A percentile compares a stretch with the other conserved stretches of the same genome.
Conservation (phyloP, 768 basidiomycete genomes). For the Trametes maxima region DNA sequence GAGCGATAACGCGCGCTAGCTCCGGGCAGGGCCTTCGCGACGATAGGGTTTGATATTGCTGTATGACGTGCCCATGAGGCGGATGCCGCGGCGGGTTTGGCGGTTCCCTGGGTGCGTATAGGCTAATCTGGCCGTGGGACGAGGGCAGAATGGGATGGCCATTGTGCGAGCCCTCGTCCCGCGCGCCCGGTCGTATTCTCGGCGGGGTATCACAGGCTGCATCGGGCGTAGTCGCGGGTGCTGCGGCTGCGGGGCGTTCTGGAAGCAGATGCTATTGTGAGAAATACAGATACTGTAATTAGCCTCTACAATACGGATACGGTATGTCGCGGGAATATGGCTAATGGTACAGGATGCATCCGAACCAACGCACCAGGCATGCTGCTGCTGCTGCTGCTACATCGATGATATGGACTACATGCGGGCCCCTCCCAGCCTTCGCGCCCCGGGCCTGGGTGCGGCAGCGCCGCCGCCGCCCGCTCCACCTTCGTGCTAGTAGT, state of each 20-base stretch:
- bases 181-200: constrained; percentile 6
- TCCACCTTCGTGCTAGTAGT: neutral
- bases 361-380: constrained; percentile 8
- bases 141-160: neutral
- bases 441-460: neutral
- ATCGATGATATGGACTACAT: neutral
- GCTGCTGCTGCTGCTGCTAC: neutral
- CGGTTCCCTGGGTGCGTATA: constrained; percentile 7
- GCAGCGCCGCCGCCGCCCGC: neutral
- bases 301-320: constrained; percentile 7
- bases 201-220: neutral
- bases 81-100: neutral
- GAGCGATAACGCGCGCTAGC: constrained; percentile 7
- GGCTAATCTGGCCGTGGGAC: constrained; percentile 14
- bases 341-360: constrained; percentile 17
- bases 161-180: neutral
- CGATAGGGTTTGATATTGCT: constrained; percentile 8
- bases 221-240: neutral
- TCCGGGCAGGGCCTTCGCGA: neutral
- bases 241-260: neutral
- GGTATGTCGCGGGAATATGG: constrained; percentile 6
- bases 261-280: neutral
- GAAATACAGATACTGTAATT: neutral
- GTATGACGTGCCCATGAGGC: neutral
- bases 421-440: neutral